These are phyloP conservation scores for Stemphylium beticola DNA, from an alignment of 2,329 filamentous ascomycete species.

Conservation along the genomic window DNA sequence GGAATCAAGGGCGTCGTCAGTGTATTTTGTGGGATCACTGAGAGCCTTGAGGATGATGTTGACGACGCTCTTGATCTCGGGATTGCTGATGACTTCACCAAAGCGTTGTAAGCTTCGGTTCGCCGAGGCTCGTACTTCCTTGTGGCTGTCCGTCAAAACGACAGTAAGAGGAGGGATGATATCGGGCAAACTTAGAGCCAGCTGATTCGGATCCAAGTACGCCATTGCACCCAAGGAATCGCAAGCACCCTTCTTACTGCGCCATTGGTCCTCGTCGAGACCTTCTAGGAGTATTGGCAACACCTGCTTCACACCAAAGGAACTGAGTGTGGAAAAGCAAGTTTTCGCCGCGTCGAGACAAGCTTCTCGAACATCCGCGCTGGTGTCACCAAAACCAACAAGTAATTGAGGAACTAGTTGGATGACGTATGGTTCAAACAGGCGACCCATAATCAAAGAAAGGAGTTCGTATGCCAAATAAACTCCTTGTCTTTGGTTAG, in stretches of 20 bases:
- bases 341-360: conserved; percentile 93
- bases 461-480: conserved; percentile 90
- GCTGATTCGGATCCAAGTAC: conserved; percentile 93
- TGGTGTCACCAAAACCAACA: conserved; percentile 85
- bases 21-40: conserved; percentile 96
- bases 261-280: conserved; percentile 94
- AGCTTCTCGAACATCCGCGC: conserved; percentile 87
- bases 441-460: conserved; percentile 80
- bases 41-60: conserved; percentile 92
- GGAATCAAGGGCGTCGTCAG: conserved; percentile 89
- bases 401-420: conserved; percentile 92
- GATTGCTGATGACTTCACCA: conserved; percentile 97
- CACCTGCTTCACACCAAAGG: conserved; percentile 94
- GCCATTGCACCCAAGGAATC: conserved; percentile 98
- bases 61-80: conserved; percentile 92
- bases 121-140: conserved; percentile 89
- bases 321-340: conserved; percentile 91
- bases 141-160: conserved; percentile 96
- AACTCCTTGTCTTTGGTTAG: conserved; percentile 85
- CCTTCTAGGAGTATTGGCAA: conserved; percentile 89
- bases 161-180: conserved; percentile 96
- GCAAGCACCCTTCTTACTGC: conserved; percentile 97
- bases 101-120: conserved; percentile 98
- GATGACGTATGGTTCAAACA: conserved; percentile 97
- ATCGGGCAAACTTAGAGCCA: conserved; percentile 88